A percentile compares a stretch with the other conserved stretches of the same genome.
phyloP scores from a whole-genome alignment of 2,329 filamentous ascomycete genomes.

The Colletotrichum lupini region DNA sequence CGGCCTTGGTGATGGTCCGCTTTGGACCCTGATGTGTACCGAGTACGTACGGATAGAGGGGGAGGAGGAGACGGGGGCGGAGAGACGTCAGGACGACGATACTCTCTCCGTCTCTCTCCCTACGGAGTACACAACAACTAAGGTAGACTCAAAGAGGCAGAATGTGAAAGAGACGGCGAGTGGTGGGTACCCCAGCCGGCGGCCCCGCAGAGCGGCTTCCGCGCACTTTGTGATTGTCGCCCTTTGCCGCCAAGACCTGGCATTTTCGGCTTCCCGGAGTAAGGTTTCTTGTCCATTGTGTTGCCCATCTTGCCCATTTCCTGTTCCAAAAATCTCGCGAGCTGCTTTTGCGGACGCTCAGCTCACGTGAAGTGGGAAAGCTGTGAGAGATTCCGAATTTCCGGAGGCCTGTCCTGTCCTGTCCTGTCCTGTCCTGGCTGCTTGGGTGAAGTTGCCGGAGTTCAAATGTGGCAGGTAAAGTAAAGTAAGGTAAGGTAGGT shows the following conservation, averaged over 20 bases:
- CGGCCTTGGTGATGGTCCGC: not conserved
- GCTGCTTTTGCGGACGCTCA: too few relatives aligned
- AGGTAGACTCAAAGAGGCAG: not conserved
- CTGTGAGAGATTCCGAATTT: slow-evolving; percentile 24
- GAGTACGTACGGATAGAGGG: too few relatives aligned
- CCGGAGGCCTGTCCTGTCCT: not conserved
- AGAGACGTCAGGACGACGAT: not conserved
- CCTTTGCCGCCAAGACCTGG: slow-evolving; percentile 20
- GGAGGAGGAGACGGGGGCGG: too few relatives aligned
- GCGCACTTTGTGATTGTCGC: slow-evolving; percentile 31
- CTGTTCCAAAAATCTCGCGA: not conserved
- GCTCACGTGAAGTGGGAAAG: slow-evolving; percentile 30
- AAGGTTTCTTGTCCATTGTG: not conserved
- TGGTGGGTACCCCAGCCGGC: not conserved
- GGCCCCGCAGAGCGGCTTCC: slow-evolving; percentile 34
- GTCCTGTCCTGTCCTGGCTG: too few relatives aligned
- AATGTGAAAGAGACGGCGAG: not conserved
- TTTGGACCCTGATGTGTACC: not conserved
- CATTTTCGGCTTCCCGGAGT: slow-evolving; percentile 21
- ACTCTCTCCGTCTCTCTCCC: not conserved
- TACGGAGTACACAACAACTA: too few relatives aligned
- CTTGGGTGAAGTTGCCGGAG: too few relatives aligned
- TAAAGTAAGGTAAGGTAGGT: too few relatives aligned
- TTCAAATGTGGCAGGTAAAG: too few relatives aligned
- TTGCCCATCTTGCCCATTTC: not conserved